Evolutionary conservation across 495 filamentous ascomycete genomes (phyloP).

Genomic region (Parmelia sp.): DNA sequence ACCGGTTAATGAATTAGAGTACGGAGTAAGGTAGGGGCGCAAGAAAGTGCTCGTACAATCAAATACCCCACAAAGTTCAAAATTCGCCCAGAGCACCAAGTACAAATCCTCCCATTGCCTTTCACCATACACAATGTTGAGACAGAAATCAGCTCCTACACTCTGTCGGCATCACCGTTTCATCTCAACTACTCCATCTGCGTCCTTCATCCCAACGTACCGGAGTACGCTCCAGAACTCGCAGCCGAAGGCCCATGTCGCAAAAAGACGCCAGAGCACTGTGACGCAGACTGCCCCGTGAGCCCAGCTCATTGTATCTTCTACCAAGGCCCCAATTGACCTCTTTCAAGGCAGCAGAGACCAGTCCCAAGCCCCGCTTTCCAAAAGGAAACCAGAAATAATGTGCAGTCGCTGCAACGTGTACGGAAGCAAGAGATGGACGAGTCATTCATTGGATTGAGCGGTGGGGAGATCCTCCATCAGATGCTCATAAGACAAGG

Average conservation of each 20-base stretch:
- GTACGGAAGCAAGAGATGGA: conserved; percentile 61
- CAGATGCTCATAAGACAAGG: conserved; percentile 95
- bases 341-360: conserved; percentile 33
- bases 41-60: too few relatives aligned
- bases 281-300: conserved; percentile 42
- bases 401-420: conserved; percentile 66
- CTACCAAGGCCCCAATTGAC: conserved; percentile 18
- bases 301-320: conserved; percentile 23
- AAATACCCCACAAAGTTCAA: too few relatives aligned
- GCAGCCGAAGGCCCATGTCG: conserved; percentile 25
- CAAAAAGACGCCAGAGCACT: conserved; percentile 46
- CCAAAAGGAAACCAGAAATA: conserved; percentile 55
- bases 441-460: conserved; percentile 86
- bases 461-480: conserved; percentile 94
- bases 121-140: conserved; percentile 10
- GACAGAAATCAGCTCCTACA: conserved; percentile 2
- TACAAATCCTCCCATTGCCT: too few relatives aligned
- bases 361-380: conserved; percentile 65
- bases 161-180: conserved; percentile 26
- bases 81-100: too few relatives aligned
- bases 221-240: conserved; percentile 25
- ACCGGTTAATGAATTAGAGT: too few relatives aligned
- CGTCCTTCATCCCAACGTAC: conserved; percentile 42
- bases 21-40: too few relatives aligned
- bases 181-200: conserved; percentile 39